phyloP scores from a whole-genome alignment of 345 rosid species.

The Punica granatum region DNA sequence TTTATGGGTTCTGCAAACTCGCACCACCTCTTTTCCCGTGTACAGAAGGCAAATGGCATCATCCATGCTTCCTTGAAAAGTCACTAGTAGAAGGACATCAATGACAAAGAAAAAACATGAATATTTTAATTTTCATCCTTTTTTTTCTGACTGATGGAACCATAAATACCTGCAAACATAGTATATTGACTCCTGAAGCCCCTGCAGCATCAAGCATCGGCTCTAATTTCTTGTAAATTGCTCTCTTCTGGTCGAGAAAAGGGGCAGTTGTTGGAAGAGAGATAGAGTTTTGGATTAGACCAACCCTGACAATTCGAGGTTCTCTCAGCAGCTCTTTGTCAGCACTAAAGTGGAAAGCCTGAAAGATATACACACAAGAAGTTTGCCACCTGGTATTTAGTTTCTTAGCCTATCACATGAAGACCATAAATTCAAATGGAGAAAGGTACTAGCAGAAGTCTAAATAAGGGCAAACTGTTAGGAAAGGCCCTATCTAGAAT shows the following conservation, averaged over 20 bases:
- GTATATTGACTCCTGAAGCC: conserved; percentile 78
- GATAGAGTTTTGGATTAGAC: conserved; percentile 79
- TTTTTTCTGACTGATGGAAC: not conserved
- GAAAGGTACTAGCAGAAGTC: not conserved
- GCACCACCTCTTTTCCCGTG: conserved; percentile 95
- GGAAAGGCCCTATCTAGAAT: not conserved
- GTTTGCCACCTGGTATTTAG: not conserved
- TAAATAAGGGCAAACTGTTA: not conserved
- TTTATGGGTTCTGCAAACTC: conserved; percentile 90
- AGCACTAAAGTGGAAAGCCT: conserved; percentile 71
- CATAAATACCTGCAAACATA: conserved; percentile 64
- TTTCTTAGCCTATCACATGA: not conserved
- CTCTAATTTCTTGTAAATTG: conserved; percentile 58
- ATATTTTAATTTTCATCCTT: not conserved
- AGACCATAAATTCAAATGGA: not conserved
- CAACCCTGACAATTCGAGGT: conserved; percentile 78
- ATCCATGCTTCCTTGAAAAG: conserved; percentile 79
- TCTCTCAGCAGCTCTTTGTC: conserved; percentile 64
- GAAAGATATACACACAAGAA: conserved; percentile 10
- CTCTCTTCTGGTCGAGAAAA: conserved; percentile 55
- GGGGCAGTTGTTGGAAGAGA: conserved; percentile 78
- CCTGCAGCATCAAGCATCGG: conserved; percentile 84
- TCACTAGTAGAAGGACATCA: not conserved
- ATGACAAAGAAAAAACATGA: not conserved
- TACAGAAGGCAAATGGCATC: conserved; percentile 96